A percentile compares a stretch with the other conserved stretches of the same genome.
These are phyloP conservation scores for Solanum peruvianum DNA, from an alignment of 257 asterid species.

Conservation along the genomic window DNA sequence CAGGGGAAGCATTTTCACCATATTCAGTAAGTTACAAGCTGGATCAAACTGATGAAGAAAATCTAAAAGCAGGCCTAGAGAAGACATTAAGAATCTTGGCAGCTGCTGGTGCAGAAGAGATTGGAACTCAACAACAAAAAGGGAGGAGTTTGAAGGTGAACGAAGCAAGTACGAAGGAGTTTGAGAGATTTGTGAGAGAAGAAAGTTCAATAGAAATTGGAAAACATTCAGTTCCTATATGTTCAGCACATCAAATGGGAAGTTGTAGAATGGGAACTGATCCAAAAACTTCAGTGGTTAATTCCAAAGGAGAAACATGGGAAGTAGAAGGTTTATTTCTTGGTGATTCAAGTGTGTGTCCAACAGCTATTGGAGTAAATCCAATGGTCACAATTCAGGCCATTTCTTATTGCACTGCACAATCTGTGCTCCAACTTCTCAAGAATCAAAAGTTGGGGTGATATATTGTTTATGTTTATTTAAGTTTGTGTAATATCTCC, in stretches of 20 bases:
- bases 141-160: conserved; percentile 56
- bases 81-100: conserved; percentile 54
- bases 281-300: conserved; percentile 42
- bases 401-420: conserved; percentile 72
- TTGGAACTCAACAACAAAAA: conserved; percentile 52
- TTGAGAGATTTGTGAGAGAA: conserved; percentile 52
- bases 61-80: conserved; percentile 44
- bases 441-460: neutral
- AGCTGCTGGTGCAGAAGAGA: conserved; percentile 80
- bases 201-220: conserved; percentile 45
- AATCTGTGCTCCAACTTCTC: conserved; percentile 40
- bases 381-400: conserved; percentile 94
- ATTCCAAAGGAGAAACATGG: conserved; percentile 65
- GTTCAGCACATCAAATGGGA: conserved; percentile 98
- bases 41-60: conserved; percentile 28
- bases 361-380: conserved; percentile 85
- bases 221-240: conserved; percentile 33
- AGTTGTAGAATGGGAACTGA: conserved; percentile 84
- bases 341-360: conserved; percentile 84
- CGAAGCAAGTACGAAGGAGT: conserved; percentile 21
- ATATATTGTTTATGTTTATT: neutral
- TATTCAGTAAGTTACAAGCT: conserved; percentile 31
- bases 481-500: neutral
- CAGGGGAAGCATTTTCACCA: conserved; percentile 36
- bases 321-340: conserved; percentile 63